phyloP scores from a whole-genome alignment of 768 basidiomycete genomes.

The Punctularia strigosozonata region DNA sequence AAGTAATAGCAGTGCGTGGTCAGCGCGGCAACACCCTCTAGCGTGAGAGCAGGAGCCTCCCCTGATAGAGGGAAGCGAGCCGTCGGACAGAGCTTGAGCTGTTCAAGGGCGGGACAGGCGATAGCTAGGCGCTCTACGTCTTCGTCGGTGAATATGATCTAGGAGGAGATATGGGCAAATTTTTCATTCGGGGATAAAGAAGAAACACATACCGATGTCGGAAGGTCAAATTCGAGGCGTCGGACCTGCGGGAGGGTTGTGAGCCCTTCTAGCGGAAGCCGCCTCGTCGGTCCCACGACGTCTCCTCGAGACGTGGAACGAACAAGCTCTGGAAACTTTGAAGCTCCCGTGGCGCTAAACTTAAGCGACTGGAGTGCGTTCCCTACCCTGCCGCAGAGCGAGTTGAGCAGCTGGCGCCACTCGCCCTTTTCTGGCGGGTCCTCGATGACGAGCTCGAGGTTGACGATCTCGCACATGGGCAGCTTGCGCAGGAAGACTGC shows the following conservation, averaged over 20 bases:
- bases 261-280: constrained; percentile 51
- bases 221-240: constrained; percentile 68
- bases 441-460: constrained; percentile 66
- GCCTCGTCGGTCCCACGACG: constrained; percentile 40
- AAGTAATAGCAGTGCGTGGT: constrained; percentile 46
- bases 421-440: constrained; percentile 66
- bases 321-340: constrained; percentile 73
- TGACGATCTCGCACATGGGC: constrained; percentile 48
- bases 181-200: too few species aligned
- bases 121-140: constrained; percentile 49
- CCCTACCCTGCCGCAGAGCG: constrained; percentile 54
- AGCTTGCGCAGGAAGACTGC: constrained; percentile 63
- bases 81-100: constrained; percentile 54
- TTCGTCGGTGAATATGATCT: constrained; percentile 45
- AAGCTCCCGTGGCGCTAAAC: constrained; percentile 53
- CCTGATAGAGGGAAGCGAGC: constrained; percentile 48
- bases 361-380: constrained; percentile 47
- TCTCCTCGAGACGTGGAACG: constrained; percentile 61
- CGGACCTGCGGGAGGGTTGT: constrained; percentile 38
- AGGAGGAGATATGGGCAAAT: too few species aligned
- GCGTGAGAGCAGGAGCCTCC: constrained; percentile 43
- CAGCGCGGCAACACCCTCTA: constrained; percentile 52
- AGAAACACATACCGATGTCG: too few species aligned
- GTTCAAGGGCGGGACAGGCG: constrained; percentile 58
- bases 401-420: constrained; percentile 59